phyloP scores from a whole-genome alignment of 2,329 filamentous ascomycete genomes.

The Exophiala phaeomuriformis region DNA sequence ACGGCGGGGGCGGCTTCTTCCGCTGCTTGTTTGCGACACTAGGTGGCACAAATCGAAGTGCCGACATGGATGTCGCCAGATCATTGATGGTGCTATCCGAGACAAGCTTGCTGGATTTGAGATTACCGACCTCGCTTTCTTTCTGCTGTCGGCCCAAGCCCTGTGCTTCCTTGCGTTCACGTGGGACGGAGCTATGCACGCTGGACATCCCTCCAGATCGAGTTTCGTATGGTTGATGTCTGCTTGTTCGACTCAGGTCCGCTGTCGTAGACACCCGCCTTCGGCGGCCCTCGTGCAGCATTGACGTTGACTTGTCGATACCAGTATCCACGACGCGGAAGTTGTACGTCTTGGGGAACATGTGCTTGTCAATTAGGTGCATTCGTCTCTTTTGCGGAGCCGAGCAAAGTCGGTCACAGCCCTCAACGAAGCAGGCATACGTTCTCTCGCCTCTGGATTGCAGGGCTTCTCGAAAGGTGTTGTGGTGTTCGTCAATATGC shows the following conservation, averaged over 20 bases:
- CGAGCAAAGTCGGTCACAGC: constrained; percentile 75
- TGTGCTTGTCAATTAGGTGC: constrained; percentile 90
- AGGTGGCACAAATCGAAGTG: constrained; percentile 39
- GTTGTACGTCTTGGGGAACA: constrained; percentile 82
- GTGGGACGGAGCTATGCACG: constrained; percentile 10
- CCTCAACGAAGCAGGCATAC: constrained; percentile 83
- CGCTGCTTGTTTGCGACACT: constrained; percentile 34
- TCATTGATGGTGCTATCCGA: constrained; percentile 33
- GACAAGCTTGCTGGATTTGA: constrained; percentile 9
- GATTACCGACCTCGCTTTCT: not conserved
- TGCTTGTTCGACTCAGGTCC: constrained; percentile 31
- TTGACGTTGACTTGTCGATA: constrained; percentile 75
- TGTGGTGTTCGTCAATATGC: constrained; percentile 88
- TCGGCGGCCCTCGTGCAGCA: constrained; percentile 54
- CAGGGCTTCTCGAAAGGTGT: constrained; percentile 65
- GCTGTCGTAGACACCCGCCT: constrained; percentile 32
- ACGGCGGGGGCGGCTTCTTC: constrained; percentile 7
- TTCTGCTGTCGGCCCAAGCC: not conserved
- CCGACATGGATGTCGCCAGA: constrained; percentile 39
- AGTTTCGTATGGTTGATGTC: constrained; percentile 21
- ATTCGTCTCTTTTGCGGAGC: constrained; percentile 76
- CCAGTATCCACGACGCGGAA: constrained; percentile 78
- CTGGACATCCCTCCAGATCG: not conserved
- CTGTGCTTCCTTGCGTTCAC: not conserved
- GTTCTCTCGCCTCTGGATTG: constrained; percentile 80